phyloP scores from a whole-genome alignment of 176 grass and related monocot genomes.

The Oryza meyeriana region DNA sequence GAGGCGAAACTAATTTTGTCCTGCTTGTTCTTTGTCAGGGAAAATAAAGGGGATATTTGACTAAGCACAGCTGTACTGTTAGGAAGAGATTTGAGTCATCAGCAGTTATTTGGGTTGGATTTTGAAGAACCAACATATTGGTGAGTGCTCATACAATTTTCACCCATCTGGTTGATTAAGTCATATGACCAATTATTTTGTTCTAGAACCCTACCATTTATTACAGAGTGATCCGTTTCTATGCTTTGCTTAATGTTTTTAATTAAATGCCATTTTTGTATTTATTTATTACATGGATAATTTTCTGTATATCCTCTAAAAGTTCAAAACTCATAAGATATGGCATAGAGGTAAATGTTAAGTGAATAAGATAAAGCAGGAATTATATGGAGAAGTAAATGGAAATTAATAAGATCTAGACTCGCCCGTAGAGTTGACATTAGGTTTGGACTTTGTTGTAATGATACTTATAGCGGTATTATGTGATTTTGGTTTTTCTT shows the following conservation, averaged over 20 bases:
- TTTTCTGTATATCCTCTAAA: not conserved
- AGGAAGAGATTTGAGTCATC: not conserved
- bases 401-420: constrained; percentile 38
- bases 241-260: constrained; percentile 4
- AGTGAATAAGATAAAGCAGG: not conserved
- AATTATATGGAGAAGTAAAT: not conserved
- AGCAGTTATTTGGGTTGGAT: not conserved
- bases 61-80: not conserved
- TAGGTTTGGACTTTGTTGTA: constrained; percentile 10
- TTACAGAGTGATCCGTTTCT: not conserved
- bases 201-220: not conserved
- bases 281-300: not conserved
- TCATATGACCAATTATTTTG: not conserved
- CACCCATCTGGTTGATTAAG: constrained; percentile 1
- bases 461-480: constrained; percentile 11
- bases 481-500: constrained; percentile 9
- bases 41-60: constrained; percentile 1
- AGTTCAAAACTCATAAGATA: not conserved
- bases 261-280: not conserved
- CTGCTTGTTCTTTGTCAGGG: constrained; percentile 21
- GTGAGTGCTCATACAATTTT: constrained; percentile 5
- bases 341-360: not conserved
- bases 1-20: not conserved
- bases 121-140: not conserved
- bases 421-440: constrained; percentile 47